Percentiles rank a stretch among this genome's conserved stretches.
These are phyloP conservation scores for Ambrosia trifida DNA, from an alignment of 129 eudicot species.

Conservation along the genomic window DNA sequence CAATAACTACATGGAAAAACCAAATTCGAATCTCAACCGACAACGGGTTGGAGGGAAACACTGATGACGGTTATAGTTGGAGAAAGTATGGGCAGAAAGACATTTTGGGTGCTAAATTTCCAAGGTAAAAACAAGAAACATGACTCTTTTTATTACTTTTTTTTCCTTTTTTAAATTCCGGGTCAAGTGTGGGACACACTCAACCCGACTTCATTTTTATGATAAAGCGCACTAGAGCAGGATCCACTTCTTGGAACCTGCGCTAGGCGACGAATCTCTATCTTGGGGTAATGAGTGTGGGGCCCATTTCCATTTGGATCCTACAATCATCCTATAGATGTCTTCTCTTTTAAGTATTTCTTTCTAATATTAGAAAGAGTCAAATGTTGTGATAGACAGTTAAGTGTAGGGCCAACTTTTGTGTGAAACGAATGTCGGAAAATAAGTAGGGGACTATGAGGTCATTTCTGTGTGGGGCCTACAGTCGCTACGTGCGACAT, in stretches of 20 bases:
- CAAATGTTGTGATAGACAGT: background rate
- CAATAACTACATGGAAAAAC: conserved; percentile 61
- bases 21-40: conserved; percentile 58
- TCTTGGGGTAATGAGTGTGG: conserved; percentile 9
- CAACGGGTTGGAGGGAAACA: conserved; percentile 68
- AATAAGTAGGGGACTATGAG: background rate
- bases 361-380: background rate
- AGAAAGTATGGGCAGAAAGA: conserved; percentile 97
- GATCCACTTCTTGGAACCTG: background rate
- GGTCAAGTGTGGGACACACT: background rate
- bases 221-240: too few relatives aligned
- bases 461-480: background rate
- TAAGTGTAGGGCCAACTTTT: conserved; percentile 8
- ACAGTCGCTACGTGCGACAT: background rate
- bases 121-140: conserved; percentile 23
- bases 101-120: conserved; percentile 79
- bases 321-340: background rate
- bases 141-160: background rate
- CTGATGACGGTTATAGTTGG: conserved; percentile 89
- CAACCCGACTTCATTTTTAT: background rate
- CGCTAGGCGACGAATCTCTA: background rate
- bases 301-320: background rate
- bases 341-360: background rate
- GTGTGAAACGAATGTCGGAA: background rate
- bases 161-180: background rate